Base-by-base conservation (phyloP, 441 rosid species). In the Daphne laureola region DNA sequence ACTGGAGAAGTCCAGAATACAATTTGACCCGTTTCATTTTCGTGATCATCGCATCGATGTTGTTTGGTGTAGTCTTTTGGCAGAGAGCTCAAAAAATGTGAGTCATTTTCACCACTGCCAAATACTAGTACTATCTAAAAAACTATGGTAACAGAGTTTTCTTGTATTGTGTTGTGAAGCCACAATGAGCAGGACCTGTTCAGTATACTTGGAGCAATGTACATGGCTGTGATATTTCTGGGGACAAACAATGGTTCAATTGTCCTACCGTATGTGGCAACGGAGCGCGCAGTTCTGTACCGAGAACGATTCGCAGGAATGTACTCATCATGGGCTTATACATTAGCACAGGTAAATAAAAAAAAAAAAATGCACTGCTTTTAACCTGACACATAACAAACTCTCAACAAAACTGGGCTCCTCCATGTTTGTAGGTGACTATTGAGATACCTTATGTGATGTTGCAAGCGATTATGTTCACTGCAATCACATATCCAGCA, bases 1-100 rank as follows among this genome's bases (percentile, higher is more conserved):
- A 87, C 46, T 87, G 92, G 93, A 80, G 93, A 77, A 80, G 73
- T 69, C 86, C 96, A 43, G 63, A 73, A 1, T 76, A 82, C 58
- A 87, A 87, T 62, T 54, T 87, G 17, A 62, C 64, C 13, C 88
- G 92, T 60, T 36, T 84, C 11, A 14, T 65, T 40, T 78, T 38
- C 60, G 68, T 69, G 46, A 21, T 55, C 1, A 43, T 54, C n/a
- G 57, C 61, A 14, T 76, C 92, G 27, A n/a, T 63, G 41, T 47
- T 82, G 12, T 75, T 71, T 58, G 80, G 86, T 54, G 25, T 67
- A 44, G 67, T 84, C 53, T 80, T 82, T 58, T 84, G 90, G 96
- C 73, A 82, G 67, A 74, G 64, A 54, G 90, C 78, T 47, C 62
- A 67, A 57, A 48, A 72, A 54, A 65, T 88, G 93, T 83, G 17